phyloP scores from a whole-genome alignment of 2,329 filamentous ascomycete genomes.

The Beauveria bassiana region DNA sequence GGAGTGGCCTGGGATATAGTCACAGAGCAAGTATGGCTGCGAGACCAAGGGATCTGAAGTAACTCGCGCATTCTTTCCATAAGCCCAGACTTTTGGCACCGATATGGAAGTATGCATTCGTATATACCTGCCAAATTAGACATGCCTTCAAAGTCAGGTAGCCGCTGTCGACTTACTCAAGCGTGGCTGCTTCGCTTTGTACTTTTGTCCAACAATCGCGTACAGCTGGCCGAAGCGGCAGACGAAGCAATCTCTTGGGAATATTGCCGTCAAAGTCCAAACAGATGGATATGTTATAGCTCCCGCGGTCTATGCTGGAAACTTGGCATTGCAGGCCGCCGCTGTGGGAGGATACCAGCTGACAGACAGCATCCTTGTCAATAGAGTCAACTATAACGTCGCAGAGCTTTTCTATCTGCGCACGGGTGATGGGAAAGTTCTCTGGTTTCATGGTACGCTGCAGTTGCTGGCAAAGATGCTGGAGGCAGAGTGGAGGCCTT shows the following conservation, averaged over 20 bases:
- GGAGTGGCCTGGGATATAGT: not conserved
- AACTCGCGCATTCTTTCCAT: not conserved
- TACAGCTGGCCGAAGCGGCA: not conserved
- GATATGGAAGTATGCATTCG: not conserved
- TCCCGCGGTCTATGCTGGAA: not conserved
- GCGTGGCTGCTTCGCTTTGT: not conserved
- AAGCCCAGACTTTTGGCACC: not conserved
- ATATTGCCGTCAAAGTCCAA: not conserved
- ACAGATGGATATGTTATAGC: not conserved
- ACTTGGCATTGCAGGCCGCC: not conserved
- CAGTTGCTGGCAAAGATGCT: not conserved
- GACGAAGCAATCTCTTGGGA: not conserved
- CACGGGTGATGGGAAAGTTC: not conserved
- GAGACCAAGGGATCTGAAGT: not conserved
- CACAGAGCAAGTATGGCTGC: not conserved
- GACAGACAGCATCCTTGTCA: not conserved
- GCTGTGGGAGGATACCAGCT: not conserved
- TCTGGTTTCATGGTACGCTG: not conserved
- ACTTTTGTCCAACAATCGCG: not conserved
- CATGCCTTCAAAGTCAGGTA: not conserved
- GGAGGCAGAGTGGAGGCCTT: no score
- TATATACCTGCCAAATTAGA: not conserved
- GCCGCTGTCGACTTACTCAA: not conserved
- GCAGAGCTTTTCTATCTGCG: not conserved
- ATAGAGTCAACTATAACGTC: not conserved